Conservation (phyloP, 305 asterid species). For the Fraxinus velutina region DNA sequence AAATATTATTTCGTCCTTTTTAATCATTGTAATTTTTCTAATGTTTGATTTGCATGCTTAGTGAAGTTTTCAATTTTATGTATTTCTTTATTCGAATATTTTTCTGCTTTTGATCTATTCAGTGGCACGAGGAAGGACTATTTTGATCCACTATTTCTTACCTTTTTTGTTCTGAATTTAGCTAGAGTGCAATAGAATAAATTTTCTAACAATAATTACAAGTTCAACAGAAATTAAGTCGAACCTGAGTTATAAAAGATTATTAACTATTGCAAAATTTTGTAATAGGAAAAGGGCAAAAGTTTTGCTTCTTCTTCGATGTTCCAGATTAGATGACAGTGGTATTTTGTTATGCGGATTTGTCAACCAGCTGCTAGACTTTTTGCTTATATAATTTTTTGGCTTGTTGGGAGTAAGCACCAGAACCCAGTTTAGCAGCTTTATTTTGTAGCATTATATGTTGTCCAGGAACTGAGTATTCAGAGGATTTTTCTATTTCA, state of each 20-base stretch:
- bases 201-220: background rate
- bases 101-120: background rate
- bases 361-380: background rate
- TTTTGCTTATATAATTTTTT: background rate
- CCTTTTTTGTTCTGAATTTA: background rate
- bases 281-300: background rate
- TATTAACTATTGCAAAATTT: background rate
- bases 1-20: background rate
- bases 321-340: background rate
- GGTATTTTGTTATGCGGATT: background rate
- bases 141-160: background rate
- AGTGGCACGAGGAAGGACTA: background rate
- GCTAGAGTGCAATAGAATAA: background rate
- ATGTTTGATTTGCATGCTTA: background rate
- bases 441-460: background rate
- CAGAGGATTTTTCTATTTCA: background rate
- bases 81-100: background rate
- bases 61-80: background rate
- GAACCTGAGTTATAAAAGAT: background rate
- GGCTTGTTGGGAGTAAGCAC: background rate
- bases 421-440: background rate
- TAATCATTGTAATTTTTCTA: background rate
- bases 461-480: background rate
- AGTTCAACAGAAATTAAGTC: background rate
- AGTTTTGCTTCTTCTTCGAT: background rate